Evolutionary conservation across 2,329 filamentous ascomycete species (phyloP).

Genomic region (Colletotrichum simmondsii): DNA sequence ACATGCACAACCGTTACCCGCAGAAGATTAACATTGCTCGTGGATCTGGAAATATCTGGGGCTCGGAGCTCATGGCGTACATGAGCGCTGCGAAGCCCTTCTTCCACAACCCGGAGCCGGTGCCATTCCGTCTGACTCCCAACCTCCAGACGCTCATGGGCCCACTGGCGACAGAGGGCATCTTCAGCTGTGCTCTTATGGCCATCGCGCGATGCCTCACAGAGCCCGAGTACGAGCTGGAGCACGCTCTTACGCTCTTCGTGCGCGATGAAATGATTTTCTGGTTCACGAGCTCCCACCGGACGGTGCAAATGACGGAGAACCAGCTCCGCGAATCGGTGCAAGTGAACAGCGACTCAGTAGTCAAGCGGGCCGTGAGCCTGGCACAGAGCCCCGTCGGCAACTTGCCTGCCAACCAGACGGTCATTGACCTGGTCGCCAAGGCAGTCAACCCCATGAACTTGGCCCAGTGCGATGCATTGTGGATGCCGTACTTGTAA

Average conservation of each 20-base stretch:
- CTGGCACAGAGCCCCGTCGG: constrained; percentile 82
- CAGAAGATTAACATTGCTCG: constrained; percentile 95
- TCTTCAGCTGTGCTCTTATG: constrained; percentile 96
- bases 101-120: constrained; percentile 94
- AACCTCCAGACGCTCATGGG: constrained; percentile 98
- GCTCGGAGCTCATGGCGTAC: constrained; percentile 89
- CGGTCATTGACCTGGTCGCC: constrained; percentile 93
- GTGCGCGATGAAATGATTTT: constrained; percentile 98
- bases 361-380: constrained; percentile 89
- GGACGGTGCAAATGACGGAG: constrained; percentile 65
- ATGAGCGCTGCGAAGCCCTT: constrained; percentile 87
- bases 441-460: constrained; percentile 93
- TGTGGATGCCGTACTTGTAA: constrained; percentile 98
- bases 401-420: constrained; percentile 94
- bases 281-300: constrained; percentile 88
- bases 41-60: constrained; percentile 93
- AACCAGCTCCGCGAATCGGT: constrained; percentile 82
- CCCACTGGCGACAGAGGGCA: constrained; percentile 93
- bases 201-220: constrained; percentile 94
- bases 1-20: constrained; percentile 95
- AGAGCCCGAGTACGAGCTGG: constrained; percentile 89
- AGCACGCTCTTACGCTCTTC: constrained; percentile 93
- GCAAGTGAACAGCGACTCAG: constrained; percentile 86
- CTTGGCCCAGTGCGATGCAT: constrained; percentile 85
- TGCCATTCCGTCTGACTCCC: constrained; percentile 96